Base-by-base conservation (phyloP, 2,329 filamentous ascomycete species). In the Botrytis pseudocinerea region DNA sequence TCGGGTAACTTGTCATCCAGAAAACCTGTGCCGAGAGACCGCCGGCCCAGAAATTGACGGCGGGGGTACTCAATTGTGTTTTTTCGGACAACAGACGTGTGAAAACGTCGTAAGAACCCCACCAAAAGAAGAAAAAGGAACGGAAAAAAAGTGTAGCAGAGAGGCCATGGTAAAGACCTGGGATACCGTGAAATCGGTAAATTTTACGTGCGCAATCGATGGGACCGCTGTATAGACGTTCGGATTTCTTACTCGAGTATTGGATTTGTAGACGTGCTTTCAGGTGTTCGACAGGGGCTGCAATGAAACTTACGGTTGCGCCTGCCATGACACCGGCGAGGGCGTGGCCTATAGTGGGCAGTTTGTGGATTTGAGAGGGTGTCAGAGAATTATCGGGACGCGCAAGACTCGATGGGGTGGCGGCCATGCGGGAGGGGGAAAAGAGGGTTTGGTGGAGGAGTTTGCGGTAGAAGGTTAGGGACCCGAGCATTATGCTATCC, bases 101-200 rank as follows among this genome's bases (percentile, higher is more conserved):
- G 77, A 98, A 87, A 44, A 97, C 78, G 79, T 98, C 95, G 84
- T 99, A 99, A 74, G 90, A 92, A n/a, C 91, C 91, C 96, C 96
- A 99, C 95, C 95, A 98, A 85, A 92, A 96, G 87, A 97, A 98
- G 86, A 99, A 99, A 84, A 95, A 97, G 22, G 90, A 90, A 28
- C 96, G 89, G 85, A 98, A 98, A 65, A 98, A 83, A 66, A 98
- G 85, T 0, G 96, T 98, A 1, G 96, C 93, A 54, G 83, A 85
- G 20, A 99, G 87, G 0, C 96, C 96, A 80, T 94, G 94, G 82
- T 95, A 99, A 12, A 99, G 82, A 51, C 95, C 96, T 35, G 83
- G 81, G 4, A 98, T 79, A 63, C 96, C 95, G 81, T 98, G 94
- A 69, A 84, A 81, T n/a, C 81, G 78, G 80, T 88, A 88, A 63